Conservation (phyloP, 2,329 filamentous ascomycete species). For the Penicillium janthinellum region DNA sequence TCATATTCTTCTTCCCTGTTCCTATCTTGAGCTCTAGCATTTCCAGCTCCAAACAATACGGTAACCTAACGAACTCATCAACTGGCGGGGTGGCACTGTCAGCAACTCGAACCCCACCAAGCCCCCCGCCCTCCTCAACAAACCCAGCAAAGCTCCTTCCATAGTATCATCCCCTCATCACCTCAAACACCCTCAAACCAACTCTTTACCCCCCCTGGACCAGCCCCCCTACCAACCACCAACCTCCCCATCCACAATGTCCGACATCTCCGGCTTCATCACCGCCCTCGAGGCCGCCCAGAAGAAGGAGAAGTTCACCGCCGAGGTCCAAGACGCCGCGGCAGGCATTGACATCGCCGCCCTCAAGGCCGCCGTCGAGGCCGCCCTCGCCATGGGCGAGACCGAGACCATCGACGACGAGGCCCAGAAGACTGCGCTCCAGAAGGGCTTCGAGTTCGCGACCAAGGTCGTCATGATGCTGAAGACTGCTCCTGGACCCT, state of each 20-base stretch:
- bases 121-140: constrained; percentile 10
- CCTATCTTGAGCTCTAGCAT: not conserved
- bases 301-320: constrained; percentile 31
- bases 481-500: constrained; percentile 23
- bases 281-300: constrained; percentile 31
- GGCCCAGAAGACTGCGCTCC: constrained; percentile 19
- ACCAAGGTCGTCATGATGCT: constrained; percentile 35
- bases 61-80: not conserved
- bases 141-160: not conserved
- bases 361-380: constrained; percentile 26
- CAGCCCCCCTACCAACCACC: not conserved
- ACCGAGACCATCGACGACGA: constrained; percentile 19
- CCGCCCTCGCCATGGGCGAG: constrained; percentile 19
- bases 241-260: constrained; percentile 26
- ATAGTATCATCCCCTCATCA: constrained; percentile 12
- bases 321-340: constrained; percentile 32
- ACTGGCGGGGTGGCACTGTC: constrained; percentile 20
- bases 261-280: constrained; percentile 31
- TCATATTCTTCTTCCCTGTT: not conserved
- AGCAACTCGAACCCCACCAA: constrained; percentile 16
- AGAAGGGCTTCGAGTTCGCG: constrained; percentile 35
- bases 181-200: constrained; percentile 11
- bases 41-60: too few species aligned
- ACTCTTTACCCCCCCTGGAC: constrained; percentile 5
- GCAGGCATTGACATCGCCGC: constrained; percentile 27